Percentiles rank a stretch among this genome's conserved stretches.
Evolutionary conservation across 148 eudicot genomes (phyloP).

Genomic region (Amaranthus cruentus): DNA sequence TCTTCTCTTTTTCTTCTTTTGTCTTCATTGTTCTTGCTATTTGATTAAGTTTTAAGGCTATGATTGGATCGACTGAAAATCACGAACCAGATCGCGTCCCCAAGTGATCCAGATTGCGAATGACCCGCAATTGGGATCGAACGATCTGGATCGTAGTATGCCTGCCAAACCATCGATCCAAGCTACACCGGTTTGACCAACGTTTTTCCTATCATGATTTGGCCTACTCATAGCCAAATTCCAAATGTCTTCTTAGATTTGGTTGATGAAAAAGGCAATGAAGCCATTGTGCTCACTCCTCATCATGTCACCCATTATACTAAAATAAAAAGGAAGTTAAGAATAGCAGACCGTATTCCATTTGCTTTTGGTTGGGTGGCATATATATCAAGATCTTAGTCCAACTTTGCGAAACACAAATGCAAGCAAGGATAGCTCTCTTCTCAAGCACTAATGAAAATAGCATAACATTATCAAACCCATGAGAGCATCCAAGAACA

Average conservation of each 20-base stretch:
- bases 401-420: background rate
- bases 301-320: background rate
- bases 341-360: background rate
- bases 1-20: background rate
- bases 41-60: too few relatives aligned
- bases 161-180: too few relatives aligned
- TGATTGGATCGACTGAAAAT: too few relatives aligned
- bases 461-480: background rate
- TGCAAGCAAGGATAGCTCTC: background rate
- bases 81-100: too few relatives aligned
- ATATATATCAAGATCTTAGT: background rate
- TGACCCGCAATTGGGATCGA: too few relatives aligned
- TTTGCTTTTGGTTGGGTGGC: background rate
- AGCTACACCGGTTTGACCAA: too few relatives aligned
- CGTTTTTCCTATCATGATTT: background rate
- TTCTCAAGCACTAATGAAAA: slow-evolving; percentile 1
- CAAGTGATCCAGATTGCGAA: too few relatives aligned
- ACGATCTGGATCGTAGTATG: too few relatives aligned
- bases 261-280: background rate
- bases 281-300: background rate
- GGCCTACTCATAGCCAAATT: background rate
- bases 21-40: too few relatives aligned
- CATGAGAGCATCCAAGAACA: background rate
- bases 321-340: background rate
- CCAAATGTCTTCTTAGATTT: background rate